Evolutionary conservation across 208 protist species (phyloP).

Genomic region (Trypanosoma brucei): DNA sequence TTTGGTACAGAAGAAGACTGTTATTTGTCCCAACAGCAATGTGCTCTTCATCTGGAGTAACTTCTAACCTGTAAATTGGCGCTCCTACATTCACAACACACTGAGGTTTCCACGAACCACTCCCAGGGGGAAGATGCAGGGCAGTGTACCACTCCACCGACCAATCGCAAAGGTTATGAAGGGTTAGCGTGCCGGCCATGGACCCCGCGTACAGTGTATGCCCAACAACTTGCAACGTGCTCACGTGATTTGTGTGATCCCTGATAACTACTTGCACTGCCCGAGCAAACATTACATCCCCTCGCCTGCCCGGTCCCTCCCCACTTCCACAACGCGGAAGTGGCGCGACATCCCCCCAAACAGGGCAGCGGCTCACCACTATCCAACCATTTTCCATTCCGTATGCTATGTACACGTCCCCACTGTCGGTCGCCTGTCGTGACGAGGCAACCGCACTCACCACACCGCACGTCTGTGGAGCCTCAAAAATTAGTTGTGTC

Average conservation of each 20-base stretch:
- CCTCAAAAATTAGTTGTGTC: constrained; percentile 7
- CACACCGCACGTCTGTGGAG: background rate
- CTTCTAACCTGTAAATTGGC: constrained; percentile 32
- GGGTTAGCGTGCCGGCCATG: constrained; percentile 25
- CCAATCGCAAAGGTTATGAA: constrained; percentile 22
- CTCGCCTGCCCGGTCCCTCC: background rate
- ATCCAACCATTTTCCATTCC: constrained; percentile 21
- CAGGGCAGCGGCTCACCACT: constrained; percentile 18
- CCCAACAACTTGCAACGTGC: constrained; percentile 27
- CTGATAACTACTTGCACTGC: constrained; percentile 1
- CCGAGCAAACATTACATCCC: background rate
- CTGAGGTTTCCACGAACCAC: background rate
- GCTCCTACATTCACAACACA: constrained; percentile 19
- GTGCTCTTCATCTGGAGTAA: constrained; percentile 27
- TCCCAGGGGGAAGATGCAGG: background rate
- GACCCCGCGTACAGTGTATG: constrained; percentile 24
- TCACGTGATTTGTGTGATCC: constrained; percentile 13
- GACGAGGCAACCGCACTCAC: constrained; percentile 20
- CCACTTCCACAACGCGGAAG: background rate
- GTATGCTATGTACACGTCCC: constrained; percentile 20
- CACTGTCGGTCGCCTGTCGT: constrained; percentile 1
- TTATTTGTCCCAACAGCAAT: constrained; percentile 33
- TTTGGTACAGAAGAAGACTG: constrained; percentile 30
- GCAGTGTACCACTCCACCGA: constrained; percentile 7
- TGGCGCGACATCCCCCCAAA: background rate